These are phyloP conservation scores for Apiospora aurea DNA, from an alignment of 2,329 filamentous ascomycete genomes.

Conservation along the genomic window DNA sequence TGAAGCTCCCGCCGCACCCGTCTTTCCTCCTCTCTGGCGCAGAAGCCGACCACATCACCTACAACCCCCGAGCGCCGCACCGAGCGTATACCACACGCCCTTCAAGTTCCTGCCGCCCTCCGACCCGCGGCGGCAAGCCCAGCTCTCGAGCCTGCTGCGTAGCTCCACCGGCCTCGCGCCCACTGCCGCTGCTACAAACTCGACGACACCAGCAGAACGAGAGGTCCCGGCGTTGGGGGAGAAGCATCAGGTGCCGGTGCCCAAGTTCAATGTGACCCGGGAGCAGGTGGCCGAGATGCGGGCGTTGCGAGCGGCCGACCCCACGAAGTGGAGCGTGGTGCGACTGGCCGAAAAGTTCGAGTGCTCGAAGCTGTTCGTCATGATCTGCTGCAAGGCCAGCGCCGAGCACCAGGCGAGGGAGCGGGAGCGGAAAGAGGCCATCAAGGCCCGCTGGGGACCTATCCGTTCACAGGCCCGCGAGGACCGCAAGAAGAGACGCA, in stretches of 20 bases:
- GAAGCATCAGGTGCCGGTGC: conserved; percentile 27
- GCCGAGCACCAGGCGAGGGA: conserved; percentile 55
- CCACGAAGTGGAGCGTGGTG: conserved; percentile 60
- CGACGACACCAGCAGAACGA: conserved; percentile 35
- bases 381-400: conserved; percentile 61
- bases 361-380: conserved; percentile 64
- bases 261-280: conserved; percentile 58
- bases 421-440: conserved; percentile 52
- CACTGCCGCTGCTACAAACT: conserved; percentile 28
- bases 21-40: conserved; percentile 57
- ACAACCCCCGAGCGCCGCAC: conserved; percentile 63
- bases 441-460: conserved; percentile 64
- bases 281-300: conserved; percentile 68
- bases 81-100: conserved; percentile 70
- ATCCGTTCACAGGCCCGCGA: conserved; percentile 60
- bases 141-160: conserved; percentile 54
- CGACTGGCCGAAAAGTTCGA: conserved; percentile 61
- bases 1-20: conserved; percentile 67
- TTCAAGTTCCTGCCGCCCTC: conserved; percentile 68
- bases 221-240: conserved; percentile 40
- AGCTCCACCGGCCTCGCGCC: conserved; percentile 37
- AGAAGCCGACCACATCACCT: conserved; percentile 54
- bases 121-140: conserved; percentile 60
- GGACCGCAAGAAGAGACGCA: conserved; percentile 61
- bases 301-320: conserved; percentile 59